These are phyloP conservation scores for Alloteropsis angusta DNA, from an alignment of 202 grass and related monocot species.

Conservation along the genomic window DNA sequence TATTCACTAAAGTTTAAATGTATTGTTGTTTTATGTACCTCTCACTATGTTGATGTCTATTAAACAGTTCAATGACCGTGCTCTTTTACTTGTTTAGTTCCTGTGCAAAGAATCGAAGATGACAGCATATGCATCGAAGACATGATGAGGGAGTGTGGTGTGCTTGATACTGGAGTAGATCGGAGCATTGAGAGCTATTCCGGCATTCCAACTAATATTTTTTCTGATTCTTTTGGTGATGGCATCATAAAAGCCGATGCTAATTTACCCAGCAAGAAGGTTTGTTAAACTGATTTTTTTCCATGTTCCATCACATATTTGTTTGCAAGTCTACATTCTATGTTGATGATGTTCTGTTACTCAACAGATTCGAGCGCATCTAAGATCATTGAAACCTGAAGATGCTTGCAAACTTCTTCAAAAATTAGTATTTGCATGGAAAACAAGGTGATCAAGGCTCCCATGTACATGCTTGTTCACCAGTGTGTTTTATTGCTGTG, in stretches of 20 bases:
- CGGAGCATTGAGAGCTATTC: slow-evolving; percentile 16
- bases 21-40: slow-evolving; percentile 9
- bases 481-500: neutral
- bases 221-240: slow-evolving; percentile 27
- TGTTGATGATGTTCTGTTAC: neutral
- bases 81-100: slow-evolving; percentile 30
- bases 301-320: neutral
- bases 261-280: slow-evolving; percentile 65
- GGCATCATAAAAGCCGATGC: slow-evolving; percentile 28
- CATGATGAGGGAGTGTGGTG: slow-evolving; percentile 49
- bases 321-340: slow-evolving; percentile 5
- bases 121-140: slow-evolving; percentile 72
- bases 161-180: slow-evolving; percentile 37
- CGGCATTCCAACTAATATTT: slow-evolving; percentile 30
- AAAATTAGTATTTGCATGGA: slow-evolving; percentile 64
- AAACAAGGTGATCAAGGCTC: slow-evolving; percentile 49
- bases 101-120: slow-evolving; percentile 56
- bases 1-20: neutral
- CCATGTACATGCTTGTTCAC: slow-evolving; percentile 3
- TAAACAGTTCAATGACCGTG: neutral
- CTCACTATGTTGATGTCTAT: neutral
- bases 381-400: slow-evolving; percentile 55
- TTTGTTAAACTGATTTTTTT: slow-evolving; percentile 34
- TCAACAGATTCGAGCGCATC: slow-evolving; percentile 62
- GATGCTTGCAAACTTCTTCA: slow-evolving; percentile 69